A percentile compares a stretch with the other conserved stretches of the same genome.
Evolutionary conservation across 1,284 basidiomycete genomes (phyloP).

Genomic region (Cryptococcus depauperatus): DNA sequence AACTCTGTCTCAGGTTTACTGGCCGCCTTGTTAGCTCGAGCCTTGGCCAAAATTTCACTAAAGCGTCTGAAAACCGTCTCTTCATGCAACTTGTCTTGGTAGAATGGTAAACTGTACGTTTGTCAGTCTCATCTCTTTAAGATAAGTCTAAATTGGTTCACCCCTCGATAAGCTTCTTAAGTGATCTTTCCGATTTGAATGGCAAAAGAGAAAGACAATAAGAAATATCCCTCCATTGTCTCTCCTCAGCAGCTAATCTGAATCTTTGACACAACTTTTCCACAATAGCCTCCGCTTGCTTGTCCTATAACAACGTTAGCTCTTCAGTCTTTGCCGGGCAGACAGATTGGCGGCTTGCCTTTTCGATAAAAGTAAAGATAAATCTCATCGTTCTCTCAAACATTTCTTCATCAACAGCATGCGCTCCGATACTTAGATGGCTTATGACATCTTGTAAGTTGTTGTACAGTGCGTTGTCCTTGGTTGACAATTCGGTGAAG

Average conservation of each 20-base stretch:
- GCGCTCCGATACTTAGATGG: conserved; percentile 84
- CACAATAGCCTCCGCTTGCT: conserved; percentile 89
- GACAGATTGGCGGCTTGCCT: conserved; percentile 49
- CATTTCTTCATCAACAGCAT: conserved; percentile 83
- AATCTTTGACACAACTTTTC: conserved; percentile 94
- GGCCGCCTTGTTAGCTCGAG: conserved; percentile 73
- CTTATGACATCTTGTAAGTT: conserved; percentile 95
- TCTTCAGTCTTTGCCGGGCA: not conserved
- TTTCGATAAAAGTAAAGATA: conserved; percentile 96
- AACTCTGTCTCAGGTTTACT: conserved; percentile 83
- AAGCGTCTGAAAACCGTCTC: conserved; percentile 74
- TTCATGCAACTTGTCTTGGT: conserved; percentile 93
- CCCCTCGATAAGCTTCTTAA: conserved; percentile 94
- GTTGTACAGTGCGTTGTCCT: conserved; percentile 99
- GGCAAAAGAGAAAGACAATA: conserved; percentile 90
- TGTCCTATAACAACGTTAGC: conserved; percentile 55
- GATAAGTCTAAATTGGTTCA: conserved; percentile 14
- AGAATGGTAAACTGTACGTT: conserved; percentile 60
- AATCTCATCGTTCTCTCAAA: conserved; percentile 92
- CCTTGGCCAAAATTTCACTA: conserved; percentile 77
- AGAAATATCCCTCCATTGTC: conserved; percentile 96
- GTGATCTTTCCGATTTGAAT: conserved; percentile 91
- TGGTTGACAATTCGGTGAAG: conserved; percentile 88
- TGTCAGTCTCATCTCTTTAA: not conserved
- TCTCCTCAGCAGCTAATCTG: conserved; percentile 73